Percentiles rank a stretch among this genome's conserved stretches.
Evolutionary conservation across 805 yeast species (phyloP).

Genomic region (Priceomyces castillae): DNA sequence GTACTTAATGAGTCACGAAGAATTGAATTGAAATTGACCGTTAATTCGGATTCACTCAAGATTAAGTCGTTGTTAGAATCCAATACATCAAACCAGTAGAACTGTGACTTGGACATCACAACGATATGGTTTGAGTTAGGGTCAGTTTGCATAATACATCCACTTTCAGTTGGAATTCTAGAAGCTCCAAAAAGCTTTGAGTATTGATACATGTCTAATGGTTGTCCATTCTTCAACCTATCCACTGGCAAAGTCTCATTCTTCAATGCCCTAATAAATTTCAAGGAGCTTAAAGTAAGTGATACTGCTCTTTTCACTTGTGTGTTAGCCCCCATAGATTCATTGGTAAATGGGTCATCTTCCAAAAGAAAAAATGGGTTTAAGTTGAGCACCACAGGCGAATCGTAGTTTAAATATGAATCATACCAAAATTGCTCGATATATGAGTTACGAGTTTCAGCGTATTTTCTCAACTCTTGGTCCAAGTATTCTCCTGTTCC

Average conservation of each 20-base stretch:
- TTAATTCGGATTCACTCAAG: conserved; percentile 71
- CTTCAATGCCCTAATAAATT: conserved; percentile 77
- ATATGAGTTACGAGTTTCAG: conserved; percentile 66
- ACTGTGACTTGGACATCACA: conserved; percentile 80
- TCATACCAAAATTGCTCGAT: conserved; percentile 96
- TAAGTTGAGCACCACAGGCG: conserved; percentile 86
- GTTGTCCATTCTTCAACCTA: conserved; percentile 53
- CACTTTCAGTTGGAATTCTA: conserved; percentile 74
- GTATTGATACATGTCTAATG: conserved; percentile 90
- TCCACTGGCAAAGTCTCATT: conserved; percentile 74
- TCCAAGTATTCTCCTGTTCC: conserved; percentile 58
- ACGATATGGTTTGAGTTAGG: conserved; percentile 73
- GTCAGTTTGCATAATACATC: conserved; percentile 86
- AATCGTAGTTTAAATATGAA: conserved; percentile 80
- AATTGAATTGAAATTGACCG: conserved; percentile 70
- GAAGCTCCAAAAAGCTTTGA: conserved; percentile 83
- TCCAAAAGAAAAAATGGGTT: conserved; percentile 89
- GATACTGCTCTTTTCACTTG: conserved; percentile 83
- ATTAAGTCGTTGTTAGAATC: conserved; percentile 70
- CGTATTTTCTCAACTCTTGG: conserved; percentile 57
- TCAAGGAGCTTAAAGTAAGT: conserved; percentile 69
- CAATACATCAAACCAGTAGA: conserved; percentile 92
- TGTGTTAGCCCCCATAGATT: conserved; percentile 40
- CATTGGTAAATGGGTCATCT: conserved; percentile 81
- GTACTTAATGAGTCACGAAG: conserved; percentile 65